Evolutionary conservation across 257 asterid species (phyloP), one percentile per base, ranked within the genome.

Genomic region (Primulina tabacum): DNA sequence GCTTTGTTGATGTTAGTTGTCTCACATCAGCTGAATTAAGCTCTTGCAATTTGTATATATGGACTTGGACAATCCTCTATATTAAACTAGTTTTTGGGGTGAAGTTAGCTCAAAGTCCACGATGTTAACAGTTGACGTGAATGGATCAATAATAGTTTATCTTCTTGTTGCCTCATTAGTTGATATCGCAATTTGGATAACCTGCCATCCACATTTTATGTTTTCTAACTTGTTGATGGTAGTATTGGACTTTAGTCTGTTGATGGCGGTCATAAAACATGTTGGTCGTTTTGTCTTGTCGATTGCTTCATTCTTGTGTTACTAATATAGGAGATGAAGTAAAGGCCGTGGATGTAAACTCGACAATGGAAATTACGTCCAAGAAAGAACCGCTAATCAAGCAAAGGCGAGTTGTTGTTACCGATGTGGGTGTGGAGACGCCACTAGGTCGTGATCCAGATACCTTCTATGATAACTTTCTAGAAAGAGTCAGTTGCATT

Each of bases 341-440:
- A n/a, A 78, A 84, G 82, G 89, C 85, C 28, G 37, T 79, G 17
- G 85, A 84, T 30, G 76, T 82, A 62, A 77, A 85, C 50, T 88
- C 92, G 32, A 73, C 70, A 62, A 77, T 69, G 85, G 97, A 82
- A 67, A 79, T 38, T 64, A 62, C 74, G 6, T 29, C 71, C 64
- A 82, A 82, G 81, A 88, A 81, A 84, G 83, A 92, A 74, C 96
- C 77, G 60, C 71, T 81, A 2, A 84, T 82, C 65, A 87, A 80
- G 82, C 86, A n/a, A 88, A 86, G 96, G 73, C 82, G 98, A 76
- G 98, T 92, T 74, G 98, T 92, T 67, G 97, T 92, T 80, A 92
- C 97, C 10, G 98, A 97, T 70, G 81, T 92, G 97, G 98, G 98
- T 24, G 92, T 92, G 66, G 90, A 87, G 75, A 90, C 98, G 21